Percentiles rank a stretch among this genome's conserved stretches.
Conservation (phyloP, 176 grass and related monocot genomes). For the Aegilops umbellulata region DNA sequence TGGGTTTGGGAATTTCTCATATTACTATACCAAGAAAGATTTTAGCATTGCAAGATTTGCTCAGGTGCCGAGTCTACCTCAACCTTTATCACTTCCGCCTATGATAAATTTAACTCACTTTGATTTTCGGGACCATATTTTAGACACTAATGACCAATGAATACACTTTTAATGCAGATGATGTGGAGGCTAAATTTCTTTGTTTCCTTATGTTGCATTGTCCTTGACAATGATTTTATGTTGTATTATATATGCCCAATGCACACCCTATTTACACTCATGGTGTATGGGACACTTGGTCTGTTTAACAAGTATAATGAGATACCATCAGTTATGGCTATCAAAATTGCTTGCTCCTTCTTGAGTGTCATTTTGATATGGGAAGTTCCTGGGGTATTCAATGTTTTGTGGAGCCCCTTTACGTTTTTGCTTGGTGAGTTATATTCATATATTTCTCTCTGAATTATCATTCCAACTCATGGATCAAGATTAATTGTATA, state of each 20-base stretch:
- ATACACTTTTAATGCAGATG: constrained; percentile 54
- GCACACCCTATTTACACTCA: constrained; percentile 82
- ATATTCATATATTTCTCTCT: constrained; percentile 1
- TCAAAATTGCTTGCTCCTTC: constrained; percentile 77
- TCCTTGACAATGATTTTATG: constrained; percentile 81
- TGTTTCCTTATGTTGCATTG: constrained; percentile 76
- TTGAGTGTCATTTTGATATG: constrained; percentile 87
- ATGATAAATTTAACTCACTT: neutral
- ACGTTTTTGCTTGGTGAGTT: constrained; percentile 85
- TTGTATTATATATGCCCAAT: constrained; percentile 89
- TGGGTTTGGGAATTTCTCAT: constrained; percentile 82
- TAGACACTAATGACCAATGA: neutral
- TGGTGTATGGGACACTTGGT: constrained; percentile 92
- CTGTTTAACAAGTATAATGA: constrained; percentile 97
- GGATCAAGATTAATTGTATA: neutral
- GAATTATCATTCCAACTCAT: neutral
- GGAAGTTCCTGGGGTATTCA: constrained; percentile 90
- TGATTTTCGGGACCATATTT: neutral
- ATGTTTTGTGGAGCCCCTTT: constrained; percentile 74
- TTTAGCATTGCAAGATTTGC: constrained; percentile 73
- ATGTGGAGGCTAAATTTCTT: constrained; percentile 88
- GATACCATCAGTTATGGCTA: constrained; percentile 69
- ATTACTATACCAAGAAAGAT: constrained; percentile 81
- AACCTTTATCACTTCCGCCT: neutral
- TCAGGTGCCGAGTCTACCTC: constrained; percentile 44